Evolutionary conservation across 2,329 filamentous ascomycete genomes (phyloP).

Genomic region (Tetracladium maxilliforme): DNA sequence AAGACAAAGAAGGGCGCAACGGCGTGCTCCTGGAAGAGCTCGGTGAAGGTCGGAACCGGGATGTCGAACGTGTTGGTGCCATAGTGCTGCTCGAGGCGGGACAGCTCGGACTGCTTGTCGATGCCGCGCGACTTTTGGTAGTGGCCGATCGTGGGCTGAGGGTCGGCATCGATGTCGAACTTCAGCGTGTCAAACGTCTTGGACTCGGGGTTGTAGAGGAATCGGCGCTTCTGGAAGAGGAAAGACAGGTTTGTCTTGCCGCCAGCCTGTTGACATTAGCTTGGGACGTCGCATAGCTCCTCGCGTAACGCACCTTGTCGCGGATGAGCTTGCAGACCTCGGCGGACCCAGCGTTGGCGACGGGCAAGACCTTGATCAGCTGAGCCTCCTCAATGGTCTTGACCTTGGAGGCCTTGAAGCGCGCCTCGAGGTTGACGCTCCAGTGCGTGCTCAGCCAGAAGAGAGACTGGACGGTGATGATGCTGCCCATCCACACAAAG

Average conservation of each 20-base stretch:
- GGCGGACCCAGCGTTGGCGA: slow-evolving; percentile 74
- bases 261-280: slow-evolving; percentile 43
- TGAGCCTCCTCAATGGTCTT: slow-evolving; percentile 57
- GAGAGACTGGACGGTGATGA: slow-evolving; percentile 76
- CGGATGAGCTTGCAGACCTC: slow-evolving; percentile 75
- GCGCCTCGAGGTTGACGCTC: slow-evolving; percentile 75
- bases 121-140: slow-evolving; percentile 77
- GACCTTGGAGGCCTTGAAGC: slow-evolving; percentile 66
- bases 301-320: slow-evolving; percentile 49
- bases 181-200: slow-evolving; percentile 68
- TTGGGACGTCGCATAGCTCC: too few relatives aligned
- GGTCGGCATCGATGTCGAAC: slow-evolving; percentile 74
- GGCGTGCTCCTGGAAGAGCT: slow-evolving; percentile 95
- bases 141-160: slow-evolving; percentile 60
- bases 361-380: slow-evolving; percentile 84
- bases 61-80: slow-evolving; percentile 95
- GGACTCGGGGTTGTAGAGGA: slow-evolving; percentile 62
- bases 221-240: slow-evolving; percentile 94
- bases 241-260: slow-evolving; percentile 73
- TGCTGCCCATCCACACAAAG: slow-evolving; percentile 81
- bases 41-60: slow-evolving; percentile 85
- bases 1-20: slow-evolving; percentile 99
- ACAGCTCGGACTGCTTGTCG: slow-evolving; percentile 57
- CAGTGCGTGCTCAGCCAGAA: slow-evolving; percentile 95
- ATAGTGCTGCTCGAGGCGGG: slow-evolving; percentile 79